Evolutionary conservation across 2,329 filamentous ascomycete genomes (phyloP).

Genomic region (Aureobasidium sp.): DNA sequence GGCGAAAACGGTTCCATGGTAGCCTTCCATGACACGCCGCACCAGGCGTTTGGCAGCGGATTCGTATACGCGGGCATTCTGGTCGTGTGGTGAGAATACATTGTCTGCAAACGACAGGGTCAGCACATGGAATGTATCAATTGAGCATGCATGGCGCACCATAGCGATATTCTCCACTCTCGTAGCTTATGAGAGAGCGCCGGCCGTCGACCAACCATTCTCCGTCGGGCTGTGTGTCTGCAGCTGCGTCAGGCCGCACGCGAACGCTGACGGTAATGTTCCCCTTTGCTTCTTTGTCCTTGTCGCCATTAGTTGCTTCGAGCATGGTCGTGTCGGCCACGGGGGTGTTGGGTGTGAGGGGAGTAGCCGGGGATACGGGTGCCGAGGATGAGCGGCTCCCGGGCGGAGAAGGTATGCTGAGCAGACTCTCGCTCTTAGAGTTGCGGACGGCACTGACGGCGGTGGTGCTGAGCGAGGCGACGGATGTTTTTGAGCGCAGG

Average conservation of each 20-base stretch:
- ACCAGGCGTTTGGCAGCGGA: conserved; percentile 89
- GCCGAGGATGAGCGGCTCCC: conserved; percentile 89
- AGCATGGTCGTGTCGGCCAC: conserved; percentile 53
- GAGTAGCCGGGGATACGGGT: conserved; percentile 86
- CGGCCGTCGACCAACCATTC: conserved; percentile 92
- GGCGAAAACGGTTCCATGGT: conserved; percentile 95
- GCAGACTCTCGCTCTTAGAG: conserved; percentile 65
- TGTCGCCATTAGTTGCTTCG: conserved; percentile 18
- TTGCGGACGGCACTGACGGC: conserved; percentile 60
- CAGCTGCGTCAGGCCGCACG: conserved; percentile 72
- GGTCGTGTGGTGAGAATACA: conserved; percentile 88
- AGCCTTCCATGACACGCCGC: conserved; percentile 96
- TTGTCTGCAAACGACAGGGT: conserved; percentile 59
- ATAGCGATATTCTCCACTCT: conserved; percentile 88
- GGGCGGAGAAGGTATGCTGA: conserved; percentile 72
- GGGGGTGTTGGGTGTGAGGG: conserved; percentile 82
- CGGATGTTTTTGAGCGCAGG: conserved; percentile 48
- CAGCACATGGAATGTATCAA: background rate
- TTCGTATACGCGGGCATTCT: conserved; percentile 93
- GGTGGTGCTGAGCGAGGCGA: conserved; percentile 49
- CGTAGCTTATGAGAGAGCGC: conserved; percentile 75
- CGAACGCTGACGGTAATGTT: conserved; percentile 95
- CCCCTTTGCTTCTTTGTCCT: conserved; percentile 68
- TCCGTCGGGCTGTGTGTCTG: conserved; percentile 57
- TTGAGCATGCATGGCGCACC: conserved; percentile 49